Percentiles rank a stretch among this genome's conserved stretches.
Conservation (phyloP, 192 early-diverging fungal species). For the Glomus cerebriforme region DNA sequence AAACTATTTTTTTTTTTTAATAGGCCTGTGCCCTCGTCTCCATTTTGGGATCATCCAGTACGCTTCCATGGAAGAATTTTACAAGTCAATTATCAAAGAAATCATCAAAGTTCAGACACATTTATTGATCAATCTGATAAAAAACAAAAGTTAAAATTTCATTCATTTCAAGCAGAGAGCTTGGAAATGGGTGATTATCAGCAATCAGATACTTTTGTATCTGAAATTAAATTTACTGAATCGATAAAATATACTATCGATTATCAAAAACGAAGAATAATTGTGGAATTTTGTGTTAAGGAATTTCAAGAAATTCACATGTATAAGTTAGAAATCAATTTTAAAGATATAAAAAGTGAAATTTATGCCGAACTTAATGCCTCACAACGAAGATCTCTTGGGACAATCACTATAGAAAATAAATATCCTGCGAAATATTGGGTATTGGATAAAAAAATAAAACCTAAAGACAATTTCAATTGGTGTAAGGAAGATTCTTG, state of each 20-base stretch:
- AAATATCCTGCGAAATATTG: constrained; percentile 47
- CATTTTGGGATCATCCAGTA: constrained; percentile 12
- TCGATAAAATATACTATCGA: constrained; percentile 25
- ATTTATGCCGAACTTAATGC: constrained; percentile 32
- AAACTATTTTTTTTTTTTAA: neutral
- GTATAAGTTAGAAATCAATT: constrained; percentile 36
- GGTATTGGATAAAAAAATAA: constrained; percentile 27
- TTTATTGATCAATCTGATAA: neutral
- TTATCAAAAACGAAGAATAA: constrained; percentile 32
- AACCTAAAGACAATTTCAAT: constrained; percentile 1
- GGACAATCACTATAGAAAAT: constrained; percentile 41
- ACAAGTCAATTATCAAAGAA: constrained; percentile 14
- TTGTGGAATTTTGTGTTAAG: constrained; percentile 35
- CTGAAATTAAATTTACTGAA: constrained; percentile 17
- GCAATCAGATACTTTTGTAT: constrained; percentile 24
- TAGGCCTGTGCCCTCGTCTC: neutral
- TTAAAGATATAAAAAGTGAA: constrained; percentile 39
- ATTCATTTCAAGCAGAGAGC: neutral
- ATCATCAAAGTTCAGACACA: neutral
- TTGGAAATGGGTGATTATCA: constrained; percentile 36
- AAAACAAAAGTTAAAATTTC: neutral
- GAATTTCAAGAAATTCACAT: neutral
- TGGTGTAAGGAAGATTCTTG: constrained; percentile 34
- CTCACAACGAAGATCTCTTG: neutral
- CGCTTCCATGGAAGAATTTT: constrained; percentile 35